Evolutionary conservation across 805 yeast species (phyloP), one percentile per base, ranked within the genome.

Genomic region (Yarrowia divulgata): DNA sequence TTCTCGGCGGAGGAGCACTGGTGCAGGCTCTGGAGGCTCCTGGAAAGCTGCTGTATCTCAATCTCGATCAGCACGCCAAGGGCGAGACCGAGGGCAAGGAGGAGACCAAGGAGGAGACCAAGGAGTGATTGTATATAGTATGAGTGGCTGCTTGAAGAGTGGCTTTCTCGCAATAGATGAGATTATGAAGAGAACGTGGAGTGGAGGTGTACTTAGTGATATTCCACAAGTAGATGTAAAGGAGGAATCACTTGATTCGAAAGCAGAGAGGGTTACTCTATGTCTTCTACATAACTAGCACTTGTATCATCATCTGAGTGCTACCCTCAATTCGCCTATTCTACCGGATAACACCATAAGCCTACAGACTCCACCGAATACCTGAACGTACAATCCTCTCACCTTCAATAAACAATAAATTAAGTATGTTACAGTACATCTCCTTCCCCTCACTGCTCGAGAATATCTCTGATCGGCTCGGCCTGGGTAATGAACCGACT

Each of bases 1-100:
- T 90, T 69, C 82, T 91, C 72, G 91, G 97, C 70, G 98, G 98
- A 75, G 93, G 91, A 55, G 97, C 97, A 12, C 84, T 94, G 76
- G 96, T 90, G 13, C 86, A 85, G 80, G 91, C 97, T 18, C 84
- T 94, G 76, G 89, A 90, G 79, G 77, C 89, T 19, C 82, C 91
- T n/a, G 80, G 90, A 16, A 86, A 87, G 72, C 79, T 81, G 70
- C 84, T 93, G 73, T 91, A 91, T 75, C 81, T 92, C 78, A 90
- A 96, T 9, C 79, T 93, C n/a, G 68, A 64, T 34, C 63, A 60
- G 66, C 52, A 60, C 42, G 45, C 66, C 66, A 60, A 60, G 66
- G 66, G 52, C 32, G 70, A 68, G 57, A 16, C 37, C 37, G 37
- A 40, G 46, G 60, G 45, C 34, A 69, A 7, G 40, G 40, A 8